Evolutionary conservation across 78 protist species (phyloP), one percentile per base, ranked within the genome.

Genomic region (Protostelium mycophagum): DNA sequence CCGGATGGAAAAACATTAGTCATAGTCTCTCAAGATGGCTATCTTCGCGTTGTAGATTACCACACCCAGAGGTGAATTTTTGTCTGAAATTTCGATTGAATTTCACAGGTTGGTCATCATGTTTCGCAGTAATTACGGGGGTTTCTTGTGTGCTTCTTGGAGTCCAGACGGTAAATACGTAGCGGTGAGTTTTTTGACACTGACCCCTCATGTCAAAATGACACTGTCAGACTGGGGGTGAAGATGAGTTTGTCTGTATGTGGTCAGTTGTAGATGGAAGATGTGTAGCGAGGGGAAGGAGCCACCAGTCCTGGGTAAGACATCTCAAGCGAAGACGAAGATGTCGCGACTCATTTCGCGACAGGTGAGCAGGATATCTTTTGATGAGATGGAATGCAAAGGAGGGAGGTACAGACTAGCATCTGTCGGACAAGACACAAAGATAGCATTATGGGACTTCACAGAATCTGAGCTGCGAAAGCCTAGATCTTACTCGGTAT

Each of bases 221-320:
- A 10, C 29, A 23, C 63, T 85, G 31, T 37, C 86, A 88, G 83
- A 93, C 90, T 83, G 96, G 96, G 28, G 93, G 96, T 28, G 96
- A 93, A 31, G 96, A 93, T 63, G 96, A 93, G 85, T 90, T 35
- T 36, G 88, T 93, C 38, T 89, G 91, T 51, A 63, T 93, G 0
- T 93, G 93, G 88, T 93, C 93, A 28, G 86, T 90, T 36, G 91
- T 85, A 63, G 93, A 93, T 29, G 28, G 28, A 10, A 73, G 36
- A 28, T 31, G 89, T 0, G 84, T 90, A 16, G 73, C 92, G 35
- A 36, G 96, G 28, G 92, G 96, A 25, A 88, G 88, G 36, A 93
- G 93, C n/a, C 96, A 93, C 63, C 90, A 83, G 34, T 93, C 96
- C 1, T 93, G 96, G 96, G 90, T 93, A 1, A 38, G 93, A 63